Percentiles rank a stretch among this genome's conserved stretches.
Evolutionary conservation across 345 rosid species (phyloP).

Genomic region (Acer yangbiense): DNA sequence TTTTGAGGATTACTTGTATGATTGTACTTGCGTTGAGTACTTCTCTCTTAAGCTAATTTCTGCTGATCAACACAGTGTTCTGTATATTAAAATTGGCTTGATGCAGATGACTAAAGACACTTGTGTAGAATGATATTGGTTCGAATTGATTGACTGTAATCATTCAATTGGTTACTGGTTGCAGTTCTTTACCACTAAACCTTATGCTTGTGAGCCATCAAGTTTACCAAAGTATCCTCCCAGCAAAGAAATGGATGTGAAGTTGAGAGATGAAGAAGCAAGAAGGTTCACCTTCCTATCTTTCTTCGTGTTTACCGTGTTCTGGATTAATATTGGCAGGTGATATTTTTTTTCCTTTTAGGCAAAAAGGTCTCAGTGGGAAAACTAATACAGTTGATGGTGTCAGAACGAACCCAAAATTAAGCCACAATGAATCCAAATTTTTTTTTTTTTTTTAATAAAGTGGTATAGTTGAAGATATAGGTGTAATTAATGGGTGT

Average conservation of each 20-base stretch:
- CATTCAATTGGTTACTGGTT: conserved; percentile 21
- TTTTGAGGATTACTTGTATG: not conserved
- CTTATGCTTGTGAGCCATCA: conserved; percentile 79
- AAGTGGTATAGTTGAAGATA: too few species aligned
- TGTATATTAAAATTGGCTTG: not conserved
- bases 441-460: too few species aligned
- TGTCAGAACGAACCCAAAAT: too few species aligned
- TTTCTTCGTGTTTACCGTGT: conserved; percentile 16
- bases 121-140: conserved; percentile 10
- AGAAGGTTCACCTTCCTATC: conserved; percentile 55
- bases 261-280: conserved; percentile 76
- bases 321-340: conserved; percentile 13
- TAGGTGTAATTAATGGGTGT: too few species aligned
- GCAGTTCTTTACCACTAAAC: conserved; percentile 86
- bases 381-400: conserved; percentile 62
- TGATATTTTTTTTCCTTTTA: conserved; percentile 26
- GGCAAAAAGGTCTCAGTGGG: conserved; percentile 56
- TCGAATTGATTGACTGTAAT: conserved; percentile 10
- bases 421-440: too few species aligned
- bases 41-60: not conserved
- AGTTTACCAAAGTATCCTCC: conserved; percentile 92
- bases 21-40: not conserved
- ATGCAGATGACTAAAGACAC: not conserved
- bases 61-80: not conserved
- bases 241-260: conserved; percentile 86